A percentile compares a stretch with the other conserved stretches of the same genome.
Evolutionary conservation across 1,284 basidiomycete species (phyloP).

Genomic region (Hortiboletus rubellus): DNA sequence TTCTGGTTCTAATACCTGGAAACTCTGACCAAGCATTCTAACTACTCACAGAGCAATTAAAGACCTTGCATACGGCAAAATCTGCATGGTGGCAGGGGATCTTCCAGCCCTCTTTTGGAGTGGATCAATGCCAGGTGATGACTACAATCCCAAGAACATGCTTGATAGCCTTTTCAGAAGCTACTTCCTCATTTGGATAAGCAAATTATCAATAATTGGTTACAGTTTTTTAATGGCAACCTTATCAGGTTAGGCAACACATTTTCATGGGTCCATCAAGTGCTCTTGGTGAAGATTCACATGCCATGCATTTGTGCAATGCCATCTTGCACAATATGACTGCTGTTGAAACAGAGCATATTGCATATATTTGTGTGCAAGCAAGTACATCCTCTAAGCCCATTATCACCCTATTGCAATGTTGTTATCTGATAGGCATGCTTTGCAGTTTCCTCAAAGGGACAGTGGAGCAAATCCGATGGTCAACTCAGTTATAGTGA

Average conservation of each 20-base stretch:
- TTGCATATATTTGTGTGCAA: not conserved
- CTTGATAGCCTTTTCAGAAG: too few relatives aligned
- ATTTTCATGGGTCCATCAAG: not conserved
- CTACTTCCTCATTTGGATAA: too few relatives aligned
- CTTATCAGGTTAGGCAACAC: not conserved
- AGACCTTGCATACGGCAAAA: too few relatives aligned
- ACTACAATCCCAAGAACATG: too few relatives aligned
- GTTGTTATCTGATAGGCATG: not conserved
- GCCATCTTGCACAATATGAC: not conserved
- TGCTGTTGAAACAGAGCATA: not conserved
- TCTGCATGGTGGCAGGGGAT: too few relatives aligned
- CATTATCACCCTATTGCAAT: not conserved
- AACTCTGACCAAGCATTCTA: too few relatives aligned
- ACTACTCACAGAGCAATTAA: too few relatives aligned
- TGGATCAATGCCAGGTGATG: too few relatives aligned
- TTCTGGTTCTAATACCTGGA: too few relatives aligned
- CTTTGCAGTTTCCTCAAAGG: not conserved
- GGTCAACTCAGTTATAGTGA: not conserved
- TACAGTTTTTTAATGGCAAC: too few relatives aligned
- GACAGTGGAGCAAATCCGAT: not conserved
- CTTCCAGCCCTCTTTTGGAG: too few relatives aligned
- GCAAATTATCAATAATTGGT: too few relatives aligned
- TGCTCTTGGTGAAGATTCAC: not conserved
- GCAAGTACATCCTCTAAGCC: not conserved
- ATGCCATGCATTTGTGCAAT: not conserved